Conservation (phyloP, 1,284 basidiomycete genomes). For the Golubevia pallescens region DNA sequence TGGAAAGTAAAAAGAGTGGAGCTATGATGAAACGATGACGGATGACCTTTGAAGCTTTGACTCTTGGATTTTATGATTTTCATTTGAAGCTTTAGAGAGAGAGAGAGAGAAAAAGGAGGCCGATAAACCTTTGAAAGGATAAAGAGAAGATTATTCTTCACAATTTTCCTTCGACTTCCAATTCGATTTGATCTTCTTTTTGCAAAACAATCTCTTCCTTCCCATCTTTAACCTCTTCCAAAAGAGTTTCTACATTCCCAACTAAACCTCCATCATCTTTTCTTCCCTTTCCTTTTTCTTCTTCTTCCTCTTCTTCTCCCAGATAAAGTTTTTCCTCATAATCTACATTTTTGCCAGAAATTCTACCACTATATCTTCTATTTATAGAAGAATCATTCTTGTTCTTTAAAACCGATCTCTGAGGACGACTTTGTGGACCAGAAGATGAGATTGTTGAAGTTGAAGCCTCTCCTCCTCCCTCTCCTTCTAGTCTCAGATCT, state of each 20-base stretch:
- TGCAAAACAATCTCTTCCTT: not conserved
- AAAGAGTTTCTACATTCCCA: not conserved
- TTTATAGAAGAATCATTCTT: not conserved
- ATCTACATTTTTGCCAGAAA: not conserved
- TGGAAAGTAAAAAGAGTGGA: too few species aligned
- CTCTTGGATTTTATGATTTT: too few species aligned
- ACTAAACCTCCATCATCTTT: not conserved
- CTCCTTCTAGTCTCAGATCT: not conserved
- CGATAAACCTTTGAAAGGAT: too few species aligned
- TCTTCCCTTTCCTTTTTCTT: not conserved
- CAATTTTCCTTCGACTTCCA: not conserved
- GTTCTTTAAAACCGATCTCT: not conserved
- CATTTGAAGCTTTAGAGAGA: too few species aligned
- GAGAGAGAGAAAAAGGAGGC: too few species aligned
- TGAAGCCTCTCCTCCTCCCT: conserved; percentile 1
- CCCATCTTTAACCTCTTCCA: not conserved
- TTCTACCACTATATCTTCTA: too few species aligned
- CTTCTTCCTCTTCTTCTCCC: not conserved
- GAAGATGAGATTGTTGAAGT: conserved; percentile 1
- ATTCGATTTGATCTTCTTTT: not conserved
- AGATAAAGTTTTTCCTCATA: not conserved
- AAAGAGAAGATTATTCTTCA: not conserved
- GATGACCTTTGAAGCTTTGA: too few species aligned
- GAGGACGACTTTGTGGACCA: not conserved
- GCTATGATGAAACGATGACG: too few species aligned